A percentile compares a stretch with the other conserved stretches of the same genome.
These are phyloP conservation scores for Yarrowia divulgata DNA, from an alignment of 805 yeast species.

Conservation along the genomic window DNA sequence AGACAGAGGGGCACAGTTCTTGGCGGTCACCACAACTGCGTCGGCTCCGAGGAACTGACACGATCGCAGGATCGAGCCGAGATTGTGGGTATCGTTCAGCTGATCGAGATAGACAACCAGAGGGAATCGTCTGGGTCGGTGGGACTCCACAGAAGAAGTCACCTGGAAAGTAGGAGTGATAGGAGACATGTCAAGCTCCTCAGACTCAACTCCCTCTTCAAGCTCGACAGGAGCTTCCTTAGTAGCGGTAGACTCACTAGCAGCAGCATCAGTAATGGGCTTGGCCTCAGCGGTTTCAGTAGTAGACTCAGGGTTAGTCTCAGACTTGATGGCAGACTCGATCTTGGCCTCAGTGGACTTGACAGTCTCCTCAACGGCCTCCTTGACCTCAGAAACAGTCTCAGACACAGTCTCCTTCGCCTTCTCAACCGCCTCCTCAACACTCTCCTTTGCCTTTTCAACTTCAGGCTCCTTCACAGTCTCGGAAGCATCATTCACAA, in stretches of 20 bases:
- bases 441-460: neutral
- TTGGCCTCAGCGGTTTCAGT: neutral
- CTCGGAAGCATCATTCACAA: neutral
- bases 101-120: conserved; percentile 80
- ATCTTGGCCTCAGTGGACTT: neutral
- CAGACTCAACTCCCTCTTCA: neutral
- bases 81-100: conserved; percentile 83
- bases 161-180: conserved; percentile 14
- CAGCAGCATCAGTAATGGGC: neutral
- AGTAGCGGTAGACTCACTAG: neutral
- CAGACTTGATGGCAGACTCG: neutral
- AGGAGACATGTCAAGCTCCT: neutral
- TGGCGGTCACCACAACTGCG: conserved; percentile 71
- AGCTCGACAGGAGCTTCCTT: neutral
- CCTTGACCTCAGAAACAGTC: neutral
- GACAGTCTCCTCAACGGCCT: neutral
- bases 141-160: conserved; percentile 20
- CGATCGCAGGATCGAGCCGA: conserved; percentile 82
- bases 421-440: neutral
- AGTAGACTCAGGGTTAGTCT: too few species aligned
- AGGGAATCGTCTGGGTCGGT: conserved; percentile 53
- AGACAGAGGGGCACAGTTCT: conserved; percentile 74
- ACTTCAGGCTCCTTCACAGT: neutral
- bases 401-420: neutral
- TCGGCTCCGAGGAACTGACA: conserved; percentile 86